These are phyloP conservation scores for Tribonema minus DNA, from an alignment of 108 stramenopile species.

Conservation along the genomic window DNA sequence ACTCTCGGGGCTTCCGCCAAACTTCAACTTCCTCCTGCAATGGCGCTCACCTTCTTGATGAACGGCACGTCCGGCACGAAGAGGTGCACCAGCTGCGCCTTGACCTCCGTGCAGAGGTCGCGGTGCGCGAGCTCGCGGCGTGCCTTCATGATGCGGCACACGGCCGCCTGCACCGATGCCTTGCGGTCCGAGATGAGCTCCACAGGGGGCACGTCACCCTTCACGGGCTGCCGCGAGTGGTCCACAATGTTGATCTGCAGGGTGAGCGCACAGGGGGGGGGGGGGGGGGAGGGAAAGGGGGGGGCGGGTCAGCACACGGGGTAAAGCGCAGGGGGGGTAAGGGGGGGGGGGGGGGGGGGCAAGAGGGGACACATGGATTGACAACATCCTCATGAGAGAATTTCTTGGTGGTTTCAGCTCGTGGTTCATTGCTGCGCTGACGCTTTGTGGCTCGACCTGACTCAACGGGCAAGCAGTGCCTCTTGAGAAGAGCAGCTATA, in stretches of 20 bases:
- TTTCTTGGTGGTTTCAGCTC: too few relatives aligned
- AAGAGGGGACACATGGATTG: too few relatives aligned
- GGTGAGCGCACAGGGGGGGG: too few relatives aligned
- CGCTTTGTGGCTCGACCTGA: too few relatives aligned
- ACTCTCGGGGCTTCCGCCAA: not conserved
- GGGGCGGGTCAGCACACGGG: too few relatives aligned
- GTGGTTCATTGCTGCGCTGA: too few relatives aligned
- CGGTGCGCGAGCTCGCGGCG: conserved; percentile 16
- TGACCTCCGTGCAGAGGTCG: conserved; percentile 14
- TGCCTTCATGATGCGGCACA: conserved; percentile 21
- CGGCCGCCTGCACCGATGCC: conserved; percentile 22
- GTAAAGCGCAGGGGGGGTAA: too few relatives aligned
- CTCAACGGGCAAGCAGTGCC: too few relatives aligned
- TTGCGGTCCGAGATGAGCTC: conserved; percentile 33
- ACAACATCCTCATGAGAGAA: too few relatives aligned
- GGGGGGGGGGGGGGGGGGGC: too few relatives aligned
- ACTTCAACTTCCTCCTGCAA: not conserved
- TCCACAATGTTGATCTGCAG: conserved; percentile 38
- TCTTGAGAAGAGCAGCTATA: too few relatives aligned
- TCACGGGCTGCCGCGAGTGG: conserved; percentile 16
- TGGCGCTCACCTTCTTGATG: not conserved
- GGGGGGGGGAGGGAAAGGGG: too few relatives aligned
- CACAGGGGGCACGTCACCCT: not conserved
- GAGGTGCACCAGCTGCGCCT: not conserved
- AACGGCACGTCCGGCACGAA: not conserved